These are phyloP conservation scores for Fonsecaea pugnacius DNA, from an alignment of 2,329 filamentous ascomycete species.

Conservation along the genomic window DNA sequence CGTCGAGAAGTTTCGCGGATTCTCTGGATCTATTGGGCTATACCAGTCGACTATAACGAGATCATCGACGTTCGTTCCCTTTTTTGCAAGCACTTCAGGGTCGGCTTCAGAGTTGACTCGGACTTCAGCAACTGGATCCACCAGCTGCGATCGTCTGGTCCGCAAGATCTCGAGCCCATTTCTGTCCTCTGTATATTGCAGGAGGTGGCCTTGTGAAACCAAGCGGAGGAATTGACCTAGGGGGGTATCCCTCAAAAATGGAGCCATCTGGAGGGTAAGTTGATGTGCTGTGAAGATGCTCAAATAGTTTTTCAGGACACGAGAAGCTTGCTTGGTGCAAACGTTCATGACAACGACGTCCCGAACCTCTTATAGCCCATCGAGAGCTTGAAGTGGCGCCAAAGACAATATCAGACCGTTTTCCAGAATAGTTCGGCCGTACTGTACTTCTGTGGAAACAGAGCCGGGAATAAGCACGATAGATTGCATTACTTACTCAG, in stretches of 20 bases:
- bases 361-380: not conserved
- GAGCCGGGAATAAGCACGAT: not conserved
- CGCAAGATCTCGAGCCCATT: constrained; percentile 2
- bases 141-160: not conserved
- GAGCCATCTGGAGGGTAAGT: not conserved
- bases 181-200: constrained; percentile 1
- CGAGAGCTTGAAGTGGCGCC: not conserved
- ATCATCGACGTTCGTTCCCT: constrained; percentile 37
- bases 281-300: not conserved
- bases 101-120: not conserved
- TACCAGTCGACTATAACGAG: constrained; percentile 43
- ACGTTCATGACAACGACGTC: not conserved
- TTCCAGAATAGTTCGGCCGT: constrained; percentile 2
- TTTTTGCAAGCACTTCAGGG: constrained; percentile 12
- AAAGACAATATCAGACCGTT: not conserved
- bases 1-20: constrained; percentile 50
- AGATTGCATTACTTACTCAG: constrained; percentile 7
- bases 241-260: constrained; percentile 5
- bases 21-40: constrained; percentile 58
- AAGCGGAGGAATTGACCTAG: constrained; percentile 8
- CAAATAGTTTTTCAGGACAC: not conserved
- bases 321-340: not conserved
- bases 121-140: not conserved
- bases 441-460: not conserved
- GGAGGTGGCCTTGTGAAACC: not conserved